Conservation (phyloP, 306 rosid genomes). For the Quercus mongolica region DNA sequence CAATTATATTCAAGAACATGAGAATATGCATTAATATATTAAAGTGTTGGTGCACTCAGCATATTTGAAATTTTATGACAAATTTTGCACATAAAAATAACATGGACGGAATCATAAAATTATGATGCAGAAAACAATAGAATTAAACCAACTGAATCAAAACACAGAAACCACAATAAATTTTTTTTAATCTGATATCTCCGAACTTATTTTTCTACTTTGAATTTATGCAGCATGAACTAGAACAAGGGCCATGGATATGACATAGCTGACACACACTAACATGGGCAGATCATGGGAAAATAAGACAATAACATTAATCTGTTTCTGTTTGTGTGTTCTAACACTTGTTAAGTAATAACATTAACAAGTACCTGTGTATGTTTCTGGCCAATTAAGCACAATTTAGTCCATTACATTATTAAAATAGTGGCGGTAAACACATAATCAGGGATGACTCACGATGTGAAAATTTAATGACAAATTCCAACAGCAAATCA, state of each 20-base stretch:
- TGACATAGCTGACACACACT: not conserved
- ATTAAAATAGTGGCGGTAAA: not conserved
- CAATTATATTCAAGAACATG: conserved; percentile 95
- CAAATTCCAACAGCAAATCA: not conserved
- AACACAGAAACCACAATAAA: not conserved
- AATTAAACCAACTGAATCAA: not conserved
- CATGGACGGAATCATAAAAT: conserved; percentile 4
- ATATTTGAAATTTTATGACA: too few relatives aligned
- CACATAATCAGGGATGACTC: not conserved
- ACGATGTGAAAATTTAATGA: too few relatives aligned
- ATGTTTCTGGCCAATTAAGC: too few relatives aligned
- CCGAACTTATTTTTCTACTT: not conserved
- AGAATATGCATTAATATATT: conserved; percentile 8
- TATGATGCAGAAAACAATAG: not conserved
- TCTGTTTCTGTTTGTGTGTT: not conserved
- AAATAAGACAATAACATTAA: not conserved
- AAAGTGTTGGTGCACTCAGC: not conserved
- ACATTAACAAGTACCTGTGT: too few relatives aligned
- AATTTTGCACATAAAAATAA: too few relatives aligned
- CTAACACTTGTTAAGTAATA: not conserved
- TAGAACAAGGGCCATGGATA: not conserved
- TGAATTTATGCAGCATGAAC: not conserved
- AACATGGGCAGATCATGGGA: not conserved
- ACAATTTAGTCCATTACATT: not conserved
- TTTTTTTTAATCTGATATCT: not conserved